phyloP scores from a whole-genome alignment of 2,329 filamentous ascomycete species.

The Xylogone sp. region DNA sequence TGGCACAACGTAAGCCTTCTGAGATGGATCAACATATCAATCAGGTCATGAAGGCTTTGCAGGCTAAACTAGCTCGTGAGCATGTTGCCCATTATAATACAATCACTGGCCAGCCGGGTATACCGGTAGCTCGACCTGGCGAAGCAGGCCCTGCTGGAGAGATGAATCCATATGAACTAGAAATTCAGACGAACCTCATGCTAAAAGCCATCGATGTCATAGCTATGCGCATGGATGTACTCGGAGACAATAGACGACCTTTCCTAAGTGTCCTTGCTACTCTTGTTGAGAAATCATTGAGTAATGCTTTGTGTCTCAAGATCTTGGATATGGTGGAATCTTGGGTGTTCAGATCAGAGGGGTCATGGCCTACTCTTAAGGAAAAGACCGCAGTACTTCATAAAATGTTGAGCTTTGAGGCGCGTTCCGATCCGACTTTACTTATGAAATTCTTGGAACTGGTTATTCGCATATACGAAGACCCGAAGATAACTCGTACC shows the following conservation, averaged over 20 bases:
- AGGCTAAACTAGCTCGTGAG: constrained; percentile 86
- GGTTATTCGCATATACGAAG: constrained; percentile 97
- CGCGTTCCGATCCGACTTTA: constrained; percentile 76
- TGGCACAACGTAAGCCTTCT: constrained; percentile 78
- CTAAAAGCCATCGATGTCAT: constrained; percentile 94
- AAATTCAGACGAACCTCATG: constrained; percentile 86
- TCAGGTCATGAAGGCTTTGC: constrained; percentile 88
- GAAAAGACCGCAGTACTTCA: constrained; percentile 99
- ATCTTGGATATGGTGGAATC: constrained; percentile 89
- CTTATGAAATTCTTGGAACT: constrained; percentile 91
- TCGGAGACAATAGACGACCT: constrained; percentile 85
- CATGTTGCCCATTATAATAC: constrained; percentile 76
- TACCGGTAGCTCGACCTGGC: constrained; percentile 30
- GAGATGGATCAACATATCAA: constrained; percentile 88
- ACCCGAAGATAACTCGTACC: constrained; percentile 89
- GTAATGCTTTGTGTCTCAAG: constrained; percentile 82
- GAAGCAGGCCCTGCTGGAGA: constrained; percentile 52
- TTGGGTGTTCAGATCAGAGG: constrained; percentile 95
- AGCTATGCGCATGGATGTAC: constrained; percentile 83
- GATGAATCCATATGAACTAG: constrained; percentile 72
- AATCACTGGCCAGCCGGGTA: constrained; percentile 45
- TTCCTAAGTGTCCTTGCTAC: constrained; percentile 95
- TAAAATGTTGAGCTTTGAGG: constrained; percentile 97
- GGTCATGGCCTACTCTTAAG: constrained; percentile 94
- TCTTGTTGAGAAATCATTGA: constrained; percentile 90